Evolutionary conservation across 2,329 filamentous ascomycete species (phyloP).

Genomic region (Trichoderma koningiopsis): DNA sequence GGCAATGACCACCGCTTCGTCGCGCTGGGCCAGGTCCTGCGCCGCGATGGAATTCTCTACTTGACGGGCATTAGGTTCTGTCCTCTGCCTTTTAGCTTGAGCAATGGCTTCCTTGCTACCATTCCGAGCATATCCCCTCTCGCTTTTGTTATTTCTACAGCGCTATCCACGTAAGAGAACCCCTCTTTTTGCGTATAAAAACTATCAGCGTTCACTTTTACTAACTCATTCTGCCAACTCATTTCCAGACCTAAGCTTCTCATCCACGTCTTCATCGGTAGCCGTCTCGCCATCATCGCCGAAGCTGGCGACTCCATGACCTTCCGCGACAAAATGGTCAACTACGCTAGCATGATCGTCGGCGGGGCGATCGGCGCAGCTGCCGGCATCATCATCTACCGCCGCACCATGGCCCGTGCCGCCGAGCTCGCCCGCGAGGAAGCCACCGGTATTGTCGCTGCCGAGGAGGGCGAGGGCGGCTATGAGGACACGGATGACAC

Average conservation of each 20-base stretch:
- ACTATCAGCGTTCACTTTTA: no score
- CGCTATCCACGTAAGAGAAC: constrained; percentile 61
- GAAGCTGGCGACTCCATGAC: constrained; percentile 85
- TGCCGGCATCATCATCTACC: constrained; percentile 86
- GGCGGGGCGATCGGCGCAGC: constrained; percentile 70
- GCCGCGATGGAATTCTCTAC: constrained; percentile 85
- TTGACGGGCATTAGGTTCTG: constrained; percentile 91
- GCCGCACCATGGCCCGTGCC: constrained; percentile 64
- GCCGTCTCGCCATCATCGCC: constrained; percentile 78
- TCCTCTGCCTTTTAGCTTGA: constrained; percentile 87
- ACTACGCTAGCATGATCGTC: constrained; percentile 78
- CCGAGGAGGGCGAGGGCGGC: constrained; percentile 40
- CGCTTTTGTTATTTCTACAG: constrained; percentile 79
- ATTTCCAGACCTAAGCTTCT: constrained; percentile 75
- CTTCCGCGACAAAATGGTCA: constrained; percentile 72
- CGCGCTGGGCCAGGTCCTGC: constrained; percentile 82
- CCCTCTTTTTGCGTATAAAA: no score
- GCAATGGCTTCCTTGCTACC: constrained; percentile 91
- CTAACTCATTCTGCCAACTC: neutral
- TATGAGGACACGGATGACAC: constrained; percentile 51
- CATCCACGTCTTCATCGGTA: constrained; percentile 90
- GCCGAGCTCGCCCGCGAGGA: constrained; percentile 57
- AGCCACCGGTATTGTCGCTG: constrained; percentile 34
- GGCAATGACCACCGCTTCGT: constrained; percentile 84
- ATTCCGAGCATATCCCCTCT: constrained; percentile 82